phyloP scores from a whole-genome alignment of 441 rosid genomes.

The Populus hybrid region DNA sequence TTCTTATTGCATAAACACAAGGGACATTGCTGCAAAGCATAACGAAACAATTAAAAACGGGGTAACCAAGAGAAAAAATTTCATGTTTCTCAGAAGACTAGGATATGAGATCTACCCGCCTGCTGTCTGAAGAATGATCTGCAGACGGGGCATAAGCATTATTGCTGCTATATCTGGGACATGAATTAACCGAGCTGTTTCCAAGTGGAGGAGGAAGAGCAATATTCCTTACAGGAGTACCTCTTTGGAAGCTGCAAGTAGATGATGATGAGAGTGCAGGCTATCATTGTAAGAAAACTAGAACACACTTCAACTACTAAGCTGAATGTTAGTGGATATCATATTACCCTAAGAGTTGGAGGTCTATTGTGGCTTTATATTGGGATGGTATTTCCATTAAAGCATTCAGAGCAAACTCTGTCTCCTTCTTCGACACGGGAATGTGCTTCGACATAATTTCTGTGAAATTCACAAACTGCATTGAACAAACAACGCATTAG shows the following conservation, averaged over 20 bases:
- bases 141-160: slow-evolving; percentile 4
- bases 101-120: slow-evolving; percentile 8
- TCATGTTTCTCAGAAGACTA: neutral
- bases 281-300: neutral
- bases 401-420: slow-evolving; percentile 82
- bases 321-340: neutral
- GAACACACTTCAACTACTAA: neutral
- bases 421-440: slow-evolving; percentile 54
- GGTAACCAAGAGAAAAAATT: no score
- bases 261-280: neutral
- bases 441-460: slow-evolving; percentile 68
- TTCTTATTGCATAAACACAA: slow-evolving; percentile 16
- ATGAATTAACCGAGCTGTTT: slow-evolving; percentile 4
- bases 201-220: slow-evolving; percentile 36
- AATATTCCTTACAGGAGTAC: slow-evolving; percentile 18
- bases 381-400: slow-evolving; percentile 94
- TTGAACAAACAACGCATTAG: slow-evolving; percentile 1
- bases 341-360: slow-evolving; percentile 65
- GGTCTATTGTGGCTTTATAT: slow-evolving; percentile 75
- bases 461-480: slow-evolving; percentile 89
- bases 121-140: slow-evolving; percentile 12
- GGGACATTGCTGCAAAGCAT: slow-evolving; percentile 21
- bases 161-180: neutral
- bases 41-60: neutral
- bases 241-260: slow-evolving; percentile 30